These are phyloP conservation scores for Baudoinia panamericana DNA, from an alignment of 495 filamentous ascomycete genomes.

Conservation along the genomic window DNA sequence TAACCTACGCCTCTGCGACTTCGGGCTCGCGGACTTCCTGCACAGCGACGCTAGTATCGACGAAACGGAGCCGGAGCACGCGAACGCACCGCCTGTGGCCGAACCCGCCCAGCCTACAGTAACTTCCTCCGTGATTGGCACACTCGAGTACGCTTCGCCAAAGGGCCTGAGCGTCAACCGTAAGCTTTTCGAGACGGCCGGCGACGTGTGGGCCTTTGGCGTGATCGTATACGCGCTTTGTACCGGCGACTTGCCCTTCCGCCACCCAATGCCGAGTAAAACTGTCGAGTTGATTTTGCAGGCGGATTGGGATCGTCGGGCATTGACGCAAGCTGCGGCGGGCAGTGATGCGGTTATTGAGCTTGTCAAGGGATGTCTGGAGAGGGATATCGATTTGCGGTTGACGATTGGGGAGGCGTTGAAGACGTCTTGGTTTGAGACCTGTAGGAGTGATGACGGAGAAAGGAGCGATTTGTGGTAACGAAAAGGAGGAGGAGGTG, in stretches of 20 bases:
- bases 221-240: constrained; percentile 51
- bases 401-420: constrained; percentile 33
- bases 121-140: constrained; percentile 42
- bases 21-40: constrained; percentile 64
- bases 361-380: constrained; percentile 31
- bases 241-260: constrained; percentile 56
- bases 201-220: constrained; percentile 64
- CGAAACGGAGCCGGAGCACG: constrained; percentile 2
- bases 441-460: constrained; percentile 9
- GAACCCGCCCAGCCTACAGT: constrained; percentile 21
- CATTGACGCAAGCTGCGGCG: constrained; percentile 26
- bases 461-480: not conserved
- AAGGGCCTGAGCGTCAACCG: constrained; percentile 38
- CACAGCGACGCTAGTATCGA: constrained; percentile 33
- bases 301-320: constrained; percentile 47
- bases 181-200: constrained; percentile 39
- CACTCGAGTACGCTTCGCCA: constrained; percentile 54
- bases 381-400: constrained; percentile 26
- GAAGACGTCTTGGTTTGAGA: constrained; percentile 43
- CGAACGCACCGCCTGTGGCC: not conserved
- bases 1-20: constrained; percentile 56
- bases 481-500: too few relatives aligned
- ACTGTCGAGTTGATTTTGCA: constrained; percentile 46
- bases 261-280: constrained; percentile 46
- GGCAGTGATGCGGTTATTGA: constrained; percentile 24